Percentiles rank a stretch among this genome's conserved stretches.
phyloP scores from a whole-genome alignment of 2,329 filamentous ascomycete genomes.

The Aspergillus ochraceoroseus region DNA sequence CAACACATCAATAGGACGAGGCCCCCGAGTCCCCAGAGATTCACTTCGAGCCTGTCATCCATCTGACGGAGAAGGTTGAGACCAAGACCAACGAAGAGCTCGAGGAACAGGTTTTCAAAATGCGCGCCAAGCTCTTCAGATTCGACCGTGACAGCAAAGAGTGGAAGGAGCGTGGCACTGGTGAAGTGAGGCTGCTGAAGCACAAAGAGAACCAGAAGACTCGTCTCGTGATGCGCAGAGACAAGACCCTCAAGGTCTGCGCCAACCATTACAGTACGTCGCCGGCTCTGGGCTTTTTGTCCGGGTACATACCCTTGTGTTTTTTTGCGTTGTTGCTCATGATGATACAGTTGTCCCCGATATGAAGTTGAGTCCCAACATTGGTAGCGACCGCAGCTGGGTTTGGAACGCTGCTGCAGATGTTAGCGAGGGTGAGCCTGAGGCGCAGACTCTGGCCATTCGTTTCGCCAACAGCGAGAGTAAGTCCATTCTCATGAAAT shows the following conservation, averaged over 20 bases:
- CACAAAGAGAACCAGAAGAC: conserved; percentile 99
- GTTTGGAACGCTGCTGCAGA: conserved; percentile 98
- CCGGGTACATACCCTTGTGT: not conserved
- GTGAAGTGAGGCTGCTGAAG: conserved; percentile 93
- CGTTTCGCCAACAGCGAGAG: conserved; percentile 97
- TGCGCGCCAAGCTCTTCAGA: conserved; percentile 99
- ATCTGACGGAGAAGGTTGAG: conserved; percentile 93
- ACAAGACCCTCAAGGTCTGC: conserved; percentile 99
- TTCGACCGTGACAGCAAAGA: conserved; percentile 87
- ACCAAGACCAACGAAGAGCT: conserved; percentile 97
- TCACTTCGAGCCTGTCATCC: conserved; percentile 95
- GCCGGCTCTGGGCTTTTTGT: too few species aligned
- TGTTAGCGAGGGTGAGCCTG: conserved; percentile 95
- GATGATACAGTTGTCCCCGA: conserved; percentile 73
- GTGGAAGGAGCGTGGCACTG: conserved; percentile 99
- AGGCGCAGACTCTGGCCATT: conserved; percentile 92
- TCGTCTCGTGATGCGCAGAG: conserved; percentile 93
- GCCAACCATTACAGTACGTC: conserved; percentile 98
- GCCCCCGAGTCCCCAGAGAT: conserved; percentile 84
- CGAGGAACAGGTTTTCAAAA: conserved; percentile 98
- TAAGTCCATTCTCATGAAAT: conserved; percentile 48
- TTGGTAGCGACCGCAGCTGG: conserved; percentile 97
- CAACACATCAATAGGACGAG: conserved; percentile 53
- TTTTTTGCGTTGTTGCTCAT: conserved; percentile 18
- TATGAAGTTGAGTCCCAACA: conserved; percentile 98